A percentile compares a stretch with the other conserved stretches of the same genome.
Evolutionary conservation across 176 grass and related monocot species (phyloP).

Genomic region (Rhipidocladum racemiflorum): DNA sequence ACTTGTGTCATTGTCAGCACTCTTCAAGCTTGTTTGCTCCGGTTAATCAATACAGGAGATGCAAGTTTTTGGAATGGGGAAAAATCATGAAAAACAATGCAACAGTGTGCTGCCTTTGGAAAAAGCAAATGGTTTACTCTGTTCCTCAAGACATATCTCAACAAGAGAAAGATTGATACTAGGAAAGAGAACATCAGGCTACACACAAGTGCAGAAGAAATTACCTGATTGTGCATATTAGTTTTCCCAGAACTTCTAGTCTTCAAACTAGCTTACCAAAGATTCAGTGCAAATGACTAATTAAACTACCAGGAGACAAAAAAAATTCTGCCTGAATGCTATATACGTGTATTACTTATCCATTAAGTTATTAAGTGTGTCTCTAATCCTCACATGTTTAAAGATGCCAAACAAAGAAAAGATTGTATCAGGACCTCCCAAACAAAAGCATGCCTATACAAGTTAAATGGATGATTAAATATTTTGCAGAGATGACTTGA

Average conservation of each 20-base stretch:
- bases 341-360: not conserved
- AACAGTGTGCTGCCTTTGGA: constrained; percentile 15
- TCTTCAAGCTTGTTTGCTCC: constrained; percentile 26
- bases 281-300: constrained; percentile 23
- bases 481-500: not conserved
- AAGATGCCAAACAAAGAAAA: not conserved
- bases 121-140: not conserved
- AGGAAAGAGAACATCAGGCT: constrained; percentile 27
- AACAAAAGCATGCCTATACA: not conserved
- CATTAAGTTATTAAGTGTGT: not conserved
- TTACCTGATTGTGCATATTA: constrained; percentile 29
- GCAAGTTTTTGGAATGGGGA: constrained; percentile 6
- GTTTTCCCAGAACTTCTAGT: not conserved
- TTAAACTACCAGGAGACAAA: constrained; percentile 24
- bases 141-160: not conserved
- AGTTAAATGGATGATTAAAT: not conserved
- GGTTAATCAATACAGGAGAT: not conserved
- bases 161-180: constrained; percentile 13
- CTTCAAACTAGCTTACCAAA: constrained; percentile 28
- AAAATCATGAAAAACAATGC: not conserved
- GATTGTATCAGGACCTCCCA: not conserved
- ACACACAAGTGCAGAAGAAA: constrained; percentile 3
- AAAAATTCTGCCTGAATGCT: not conserved
- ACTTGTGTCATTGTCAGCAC: constrained; percentile 31
- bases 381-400: constrained; percentile 12